Base-by-base conservation (phyloP, 352 stramenopile genomes). In the Globisporangium recalcitrans region DNA sequence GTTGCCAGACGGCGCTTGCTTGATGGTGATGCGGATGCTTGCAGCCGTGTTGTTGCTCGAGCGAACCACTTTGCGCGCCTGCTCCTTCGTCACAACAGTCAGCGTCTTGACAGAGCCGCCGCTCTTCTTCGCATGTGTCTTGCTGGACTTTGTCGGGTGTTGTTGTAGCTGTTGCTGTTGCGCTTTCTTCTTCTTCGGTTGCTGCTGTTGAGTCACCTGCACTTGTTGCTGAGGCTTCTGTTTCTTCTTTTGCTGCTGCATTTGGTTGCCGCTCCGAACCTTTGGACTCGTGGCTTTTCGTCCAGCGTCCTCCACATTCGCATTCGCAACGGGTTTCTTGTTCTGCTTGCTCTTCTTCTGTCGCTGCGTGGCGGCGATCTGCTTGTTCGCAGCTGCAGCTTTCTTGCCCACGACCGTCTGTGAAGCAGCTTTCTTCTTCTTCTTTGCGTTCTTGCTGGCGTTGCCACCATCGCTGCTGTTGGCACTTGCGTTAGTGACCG, bases 21-120 rank as follows among this genome's bases (percentile, higher is more conserved):
- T 59, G 22, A 83, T 72, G 32, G 70, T 83, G 34, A 84, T 70
- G 52, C 64, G 72, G 8, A 78, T 60, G 32, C 75, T 78, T 2
- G 60, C n/a, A 11, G 75, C 75, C n/a, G 68, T 74, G 60, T 54
- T 73, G 38, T 54, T 46, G 38, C 16, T 70, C 10, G 63, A 63
- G 52, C 66, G 73, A 46, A 73, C 63, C 21, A 80, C 73, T 21
- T 65, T 60, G 11, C 52, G 34, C 4, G 29, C 1, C 44, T 59
- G 49, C 7, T 38, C 31, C 31, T 63, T 62, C 7, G 51, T 38
- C 8, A 27, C 22, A 11, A 19, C 32, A 42, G 42, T 19, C 19
- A 42, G 27, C 5, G 44, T 34, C 27, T 46, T 31, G 21, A 29
- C 6, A 10, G 38, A 46, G 26, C 24, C 47, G 16, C 31, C 47